Conservation (phyloP, 306 rosid genomes). For the Begonia peltatifolia region DNA sequence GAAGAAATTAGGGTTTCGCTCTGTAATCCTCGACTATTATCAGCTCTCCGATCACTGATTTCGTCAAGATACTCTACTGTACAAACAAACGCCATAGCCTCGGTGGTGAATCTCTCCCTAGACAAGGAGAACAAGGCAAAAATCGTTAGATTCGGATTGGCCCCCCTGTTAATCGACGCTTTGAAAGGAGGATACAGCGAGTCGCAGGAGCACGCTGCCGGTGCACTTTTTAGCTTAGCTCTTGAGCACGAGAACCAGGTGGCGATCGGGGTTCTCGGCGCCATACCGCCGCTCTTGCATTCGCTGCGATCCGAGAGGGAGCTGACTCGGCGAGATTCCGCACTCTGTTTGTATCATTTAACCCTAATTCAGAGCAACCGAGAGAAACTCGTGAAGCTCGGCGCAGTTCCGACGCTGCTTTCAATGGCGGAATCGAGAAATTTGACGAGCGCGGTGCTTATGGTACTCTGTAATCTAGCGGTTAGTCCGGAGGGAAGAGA, state of each 20-base stretch:
- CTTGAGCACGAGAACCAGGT: constrained; percentile 68
- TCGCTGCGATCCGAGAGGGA: constrained; percentile 59
- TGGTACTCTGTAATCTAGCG: constrained; percentile 66
- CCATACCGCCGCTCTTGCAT: constrained; percentile 67
- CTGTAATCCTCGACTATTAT: constrained; percentile 41
- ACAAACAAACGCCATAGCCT: constrained; percentile 72
- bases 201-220: constrained; percentile 91
- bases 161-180: constrained; percentile 51
- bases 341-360: constrained; percentile 65
- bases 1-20: constrained; percentile 48
- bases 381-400: constrained; percentile 57
- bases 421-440: constrained; percentile 32
- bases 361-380: constrained; percentile 65
- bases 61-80: constrained; percentile 48
- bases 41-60: constrained; percentile 26
- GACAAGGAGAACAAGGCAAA: constrained; percentile 65
- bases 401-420: constrained; percentile 36
- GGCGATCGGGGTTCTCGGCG: constrained; percentile 90
- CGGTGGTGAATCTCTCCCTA: constrained; percentile 67
- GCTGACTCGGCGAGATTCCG: constrained; percentile 66
- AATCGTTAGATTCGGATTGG: constrained; percentile 71
- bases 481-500: constrained; percentile 51
- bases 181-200: constrained; percentile 58
- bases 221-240: constrained; percentile 72
- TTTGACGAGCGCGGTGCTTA: constrained; percentile 33